Base-by-base conservation (phyloP, 1,139 yeast genomes). In the Geotrichum phurueaensis region DNA sequence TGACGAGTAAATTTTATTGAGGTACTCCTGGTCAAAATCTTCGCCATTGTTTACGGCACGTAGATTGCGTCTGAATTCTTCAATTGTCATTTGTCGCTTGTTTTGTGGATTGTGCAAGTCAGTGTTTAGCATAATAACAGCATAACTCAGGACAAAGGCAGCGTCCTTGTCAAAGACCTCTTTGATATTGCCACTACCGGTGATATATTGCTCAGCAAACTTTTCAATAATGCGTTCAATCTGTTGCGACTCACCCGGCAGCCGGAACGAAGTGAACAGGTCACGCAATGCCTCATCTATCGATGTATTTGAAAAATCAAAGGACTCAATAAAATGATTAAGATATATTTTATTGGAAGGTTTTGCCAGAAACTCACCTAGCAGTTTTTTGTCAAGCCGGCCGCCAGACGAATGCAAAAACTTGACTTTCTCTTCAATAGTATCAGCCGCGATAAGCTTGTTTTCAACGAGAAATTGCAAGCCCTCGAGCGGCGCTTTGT, bases 231-330 rank as follows among this genome's bases (percentile, higher is more conserved):
- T 83, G 70, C 97, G 82, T 72, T 92, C 98, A 71, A 94, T 94
- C 71, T 90, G 97, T 70, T 91, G 98, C 0, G 97, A 86, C 74
- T 94, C 99, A 57, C 99, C 99, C 0, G 99, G 99, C 60, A 94
- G 79, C 73, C 99, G 83, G 71, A 95, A 94, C n/a, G 89, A 82
- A 59, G 89, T 87, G 66, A 95, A 78, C 64, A 95, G 74, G 59
- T 89, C 81, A 67, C 99, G 81, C 61, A 94, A 78, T 0, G 97
- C 97, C 73, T 94, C 98, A 73, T 95, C 99, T 1, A 95, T 91
- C 68, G 98, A 81, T 67, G 88, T 78, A 54, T 83, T 86, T 45
- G 79, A 76, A 70, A 92, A 92, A 64, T 92, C 95, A 73, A 92
- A 87, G 60, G 84, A 75, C 2, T 79, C 77, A 65, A 94, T 83